Evolutionary conservation across 2,329 filamentous ascomycete species (phyloP), one percentile per base, ranked within the genome.

Genomic region (Nemania sp.): DNA sequence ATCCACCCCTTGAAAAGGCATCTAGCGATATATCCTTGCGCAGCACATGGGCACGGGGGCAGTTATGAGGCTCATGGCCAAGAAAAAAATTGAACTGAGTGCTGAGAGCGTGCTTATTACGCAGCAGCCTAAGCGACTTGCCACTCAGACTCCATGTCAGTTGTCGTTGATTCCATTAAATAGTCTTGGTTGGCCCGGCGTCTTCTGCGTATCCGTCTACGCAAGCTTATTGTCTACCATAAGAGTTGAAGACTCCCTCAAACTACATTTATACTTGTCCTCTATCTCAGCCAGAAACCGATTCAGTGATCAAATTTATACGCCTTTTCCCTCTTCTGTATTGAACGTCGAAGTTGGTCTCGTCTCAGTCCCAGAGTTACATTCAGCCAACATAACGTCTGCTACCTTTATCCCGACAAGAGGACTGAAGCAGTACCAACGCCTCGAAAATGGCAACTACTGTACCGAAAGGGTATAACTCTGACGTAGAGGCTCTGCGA

Each of bases 401-500:
- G 35, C 12, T 49, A 29, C 21, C 48, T n/a, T 56, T 25, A 37
- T 35, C 32, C 40, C 39, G 5, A 50, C 32, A 51, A 49, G n/a
- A 46, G n/a, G 13, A 37, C 46, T 48, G 39, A 40, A 40, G 54
- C 25, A 29, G 3, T 29, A 34, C 9, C 18, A 52, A 21, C 54
- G 45, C 18, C 50, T 17, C 48, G 20, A 69, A 68, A 60, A 66
- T 66, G 51, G 52, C 68, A 42, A 46, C 64, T 59, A 61, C 57
- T n/a, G 59, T 65, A 60, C 54, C 67, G 17, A 69, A 67, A 57
- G 64, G 60, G 4, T 78, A 78, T 50, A 70, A 68, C 46, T 67
- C 65, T 39, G 68, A 74, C 5, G 72, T 79, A 15, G 76, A 78
- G 57, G 60, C 64, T 15, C 69, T 79, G 51, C 73, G 77, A 20